Evolutionary conservation across 371 early-diverging fungal genomes (phyloP).

Genomic region (Nematocida displodere): DNA sequence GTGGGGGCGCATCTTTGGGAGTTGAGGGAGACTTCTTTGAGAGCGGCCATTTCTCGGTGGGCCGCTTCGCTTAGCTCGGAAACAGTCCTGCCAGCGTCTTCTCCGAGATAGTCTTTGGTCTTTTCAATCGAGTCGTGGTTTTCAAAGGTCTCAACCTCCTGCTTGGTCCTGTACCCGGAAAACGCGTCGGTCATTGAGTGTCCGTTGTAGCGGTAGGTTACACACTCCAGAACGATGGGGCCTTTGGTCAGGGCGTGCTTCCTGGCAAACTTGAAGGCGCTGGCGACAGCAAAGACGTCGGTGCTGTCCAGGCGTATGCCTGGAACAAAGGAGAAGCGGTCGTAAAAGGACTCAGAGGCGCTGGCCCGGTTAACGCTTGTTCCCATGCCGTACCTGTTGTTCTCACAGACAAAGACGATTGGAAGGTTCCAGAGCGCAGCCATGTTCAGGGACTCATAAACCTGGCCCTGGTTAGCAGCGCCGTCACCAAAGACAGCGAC

Average conservation of each 20-base stretch:
- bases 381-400: slow-evolving; percentile 98
- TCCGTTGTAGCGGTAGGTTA: slow-evolving; percentile 93
- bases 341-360: slow-evolving; percentile 84
- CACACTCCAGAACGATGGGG: slow-evolving; percentile 88
- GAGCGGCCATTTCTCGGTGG: slow-evolving; percentile 32
- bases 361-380: slow-evolving; percentile 80
- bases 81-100: background rate
- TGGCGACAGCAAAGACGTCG: slow-evolving; percentile 62
- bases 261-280: slow-evolving; percentile 53
- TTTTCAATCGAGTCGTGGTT: slow-evolving; percentile 47
- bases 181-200: slow-evolving; percentile 71
- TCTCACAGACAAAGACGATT: slow-evolving; percentile 88
- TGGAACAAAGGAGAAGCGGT: slow-evolving; percentile 87
- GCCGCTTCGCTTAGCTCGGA: slow-evolving; percentile 30
- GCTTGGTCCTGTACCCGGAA: slow-evolving; percentile 38
- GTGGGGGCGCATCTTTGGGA: background rate
- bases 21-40: slow-evolving; percentile 1
- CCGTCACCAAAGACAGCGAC: slow-evolving; percentile 95
- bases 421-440: slow-evolving; percentile 95
- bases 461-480: slow-evolving; percentile 97
- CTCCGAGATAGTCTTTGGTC: slow-evolving; percentile 22
- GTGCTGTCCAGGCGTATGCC: slow-evolving; percentile 79
- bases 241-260: slow-evolving; percentile 66
- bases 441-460: slow-evolving; percentile 97
- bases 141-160: slow-evolving; percentile 38